These are phyloP conservation scores for Rhizoclosmatium sp. DNA, from an alignment of 192 early-diverging fungal genomes.

Conservation along the genomic window DNA sequence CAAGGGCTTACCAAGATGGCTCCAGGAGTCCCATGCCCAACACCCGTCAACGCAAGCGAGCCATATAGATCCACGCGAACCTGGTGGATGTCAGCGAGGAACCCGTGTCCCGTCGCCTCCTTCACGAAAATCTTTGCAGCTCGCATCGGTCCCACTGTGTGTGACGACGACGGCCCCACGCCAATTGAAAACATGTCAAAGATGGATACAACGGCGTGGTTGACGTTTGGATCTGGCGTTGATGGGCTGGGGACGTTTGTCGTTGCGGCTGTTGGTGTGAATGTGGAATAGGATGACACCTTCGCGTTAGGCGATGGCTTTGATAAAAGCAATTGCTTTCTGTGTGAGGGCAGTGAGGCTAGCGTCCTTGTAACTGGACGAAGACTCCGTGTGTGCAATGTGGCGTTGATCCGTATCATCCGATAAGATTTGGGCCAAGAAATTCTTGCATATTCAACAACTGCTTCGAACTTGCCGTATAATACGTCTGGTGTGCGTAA, in stretches of 20 bases:
- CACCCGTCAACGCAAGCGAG: slow-evolving; percentile 90
- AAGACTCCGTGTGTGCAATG: too few species aligned
- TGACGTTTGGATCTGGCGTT: slow-evolving; percentile 24
- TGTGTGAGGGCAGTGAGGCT: too few species aligned
- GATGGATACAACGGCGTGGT: slow-evolving; percentile 88
- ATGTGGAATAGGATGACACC: background rate
- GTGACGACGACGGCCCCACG: slow-evolving; percentile 86
- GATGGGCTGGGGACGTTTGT: background rate
- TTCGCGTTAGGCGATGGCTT: too few species aligned
- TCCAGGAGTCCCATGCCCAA: slow-evolving; percentile 93
- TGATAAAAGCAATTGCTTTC: too few species aligned
- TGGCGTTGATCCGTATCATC: too few species aligned
- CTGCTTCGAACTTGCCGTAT: too few species aligned
- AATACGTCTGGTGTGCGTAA: too few species aligned
- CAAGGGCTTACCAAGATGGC: slow-evolving; percentile 70
- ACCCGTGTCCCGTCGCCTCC: slow-evolving; percentile 73
- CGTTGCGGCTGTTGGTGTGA: background rate
- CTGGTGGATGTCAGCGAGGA: slow-evolving; percentile 52
- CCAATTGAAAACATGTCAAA: slow-evolving; percentile 98
- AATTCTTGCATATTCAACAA: too few species aligned
- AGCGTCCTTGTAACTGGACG: too few species aligned
- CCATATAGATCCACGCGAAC: slow-evolving; percentile 91
- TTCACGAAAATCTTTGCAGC: slow-evolving; percentile 93
- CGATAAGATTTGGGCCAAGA: too few species aligned
- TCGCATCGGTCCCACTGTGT: slow-evolving; percentile 93